Evolutionary conservation across 192 early-diverging fungal species (phyloP).

Genomic region (Coemansia nantahalensis): DNA sequence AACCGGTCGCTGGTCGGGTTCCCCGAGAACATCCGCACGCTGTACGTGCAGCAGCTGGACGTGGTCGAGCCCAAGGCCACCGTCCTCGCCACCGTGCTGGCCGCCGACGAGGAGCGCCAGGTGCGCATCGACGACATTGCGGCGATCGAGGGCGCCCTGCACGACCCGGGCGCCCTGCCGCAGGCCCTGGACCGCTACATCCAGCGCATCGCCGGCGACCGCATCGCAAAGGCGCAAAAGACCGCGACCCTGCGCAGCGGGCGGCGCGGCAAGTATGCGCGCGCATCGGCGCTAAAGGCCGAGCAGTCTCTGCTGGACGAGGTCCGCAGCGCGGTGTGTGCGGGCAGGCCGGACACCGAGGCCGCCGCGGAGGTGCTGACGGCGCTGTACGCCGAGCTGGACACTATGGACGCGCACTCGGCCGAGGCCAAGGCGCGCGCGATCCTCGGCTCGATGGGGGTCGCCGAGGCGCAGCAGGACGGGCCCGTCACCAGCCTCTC

Average conservation of each 20-base stretch:
- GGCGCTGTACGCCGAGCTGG: slow-evolving; percentile 57
- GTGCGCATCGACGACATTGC: slow-evolving; percentile 50
- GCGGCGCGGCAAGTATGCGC: slow-evolving; percentile 60
- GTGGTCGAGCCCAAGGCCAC: slow-evolving; percentile 53
- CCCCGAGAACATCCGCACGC: slow-evolving; percentile 73
- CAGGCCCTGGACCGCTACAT: slow-evolving; percentile 49
- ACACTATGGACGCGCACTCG: slow-evolving; percentile 62
- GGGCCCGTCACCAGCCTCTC: slow-evolving; percentile 60
- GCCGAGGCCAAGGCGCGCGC: slow-evolving; percentile 64
- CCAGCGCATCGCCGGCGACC: slow-evolving; percentile 42
- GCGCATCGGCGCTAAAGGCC: slow-evolving; percentile 55
- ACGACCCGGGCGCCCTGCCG: slow-evolving; percentile 21
- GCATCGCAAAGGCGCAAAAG: slow-evolving; percentile 49
- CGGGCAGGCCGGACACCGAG: slow-evolving; percentile 30
- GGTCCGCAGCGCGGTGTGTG: slow-evolving; percentile 23
- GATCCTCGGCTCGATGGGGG: slow-evolving; percentile 75
- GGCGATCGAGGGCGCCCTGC: slow-evolving; percentile 49
- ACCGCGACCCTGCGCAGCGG: slow-evolving; percentile 66
- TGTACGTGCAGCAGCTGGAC: slow-evolving; percentile 82
- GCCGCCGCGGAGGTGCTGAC: slow-evolving; percentile 59
- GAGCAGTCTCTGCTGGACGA: slow-evolving; percentile 35
- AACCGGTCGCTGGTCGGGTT: slow-evolving; percentile 76
- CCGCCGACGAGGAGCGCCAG: slow-evolving; percentile 61
- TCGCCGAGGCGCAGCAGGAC: slow-evolving; percentile 60
- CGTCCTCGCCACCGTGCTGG: slow-evolving; percentile 63